Evolutionary conservation across 2,329 filamentous ascomycete species (phyloP).

Genomic region (Talaromyces verruculosus): DNA sequence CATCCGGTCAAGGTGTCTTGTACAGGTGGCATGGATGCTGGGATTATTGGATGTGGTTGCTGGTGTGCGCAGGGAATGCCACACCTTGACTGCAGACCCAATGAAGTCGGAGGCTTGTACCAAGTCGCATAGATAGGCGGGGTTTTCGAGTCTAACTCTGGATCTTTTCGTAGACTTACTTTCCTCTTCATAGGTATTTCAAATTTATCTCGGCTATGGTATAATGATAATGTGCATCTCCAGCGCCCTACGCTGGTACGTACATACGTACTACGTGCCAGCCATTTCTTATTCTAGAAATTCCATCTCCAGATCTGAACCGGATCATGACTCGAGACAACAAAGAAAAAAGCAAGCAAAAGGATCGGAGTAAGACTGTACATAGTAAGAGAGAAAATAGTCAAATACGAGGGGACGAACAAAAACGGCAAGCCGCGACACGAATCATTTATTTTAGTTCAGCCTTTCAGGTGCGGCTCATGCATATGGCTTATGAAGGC

Average conservation of each 20-base stretch:
- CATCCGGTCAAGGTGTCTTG: background rate
- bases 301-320: background rate
- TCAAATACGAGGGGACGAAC: background rate
- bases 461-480: conserved; percentile 5
- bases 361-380: background rate
- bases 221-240: background rate
- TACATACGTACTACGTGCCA: background rate
- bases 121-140: background rate
- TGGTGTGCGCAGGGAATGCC: background rate
- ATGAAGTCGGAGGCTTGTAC: background rate
- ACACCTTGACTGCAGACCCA: too few species aligned
- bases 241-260: background rate
- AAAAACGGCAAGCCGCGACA: background rate
- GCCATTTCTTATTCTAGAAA: background rate
- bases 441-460: background rate
- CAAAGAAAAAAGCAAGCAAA: background rate
- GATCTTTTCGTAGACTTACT: background rate
- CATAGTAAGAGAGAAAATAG: background rate
- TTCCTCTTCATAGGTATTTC: background rate
- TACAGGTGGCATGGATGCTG: background rate
- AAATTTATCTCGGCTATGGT: background rate
- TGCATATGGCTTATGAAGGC: background rate
- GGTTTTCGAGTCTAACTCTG: background rate
- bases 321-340: conserved; percentile 1
- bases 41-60: background rate